Base-by-base conservation (phyloP, 2,329 filamentous ascomycete species). In the Pestalotiopsis sp. region DNA sequence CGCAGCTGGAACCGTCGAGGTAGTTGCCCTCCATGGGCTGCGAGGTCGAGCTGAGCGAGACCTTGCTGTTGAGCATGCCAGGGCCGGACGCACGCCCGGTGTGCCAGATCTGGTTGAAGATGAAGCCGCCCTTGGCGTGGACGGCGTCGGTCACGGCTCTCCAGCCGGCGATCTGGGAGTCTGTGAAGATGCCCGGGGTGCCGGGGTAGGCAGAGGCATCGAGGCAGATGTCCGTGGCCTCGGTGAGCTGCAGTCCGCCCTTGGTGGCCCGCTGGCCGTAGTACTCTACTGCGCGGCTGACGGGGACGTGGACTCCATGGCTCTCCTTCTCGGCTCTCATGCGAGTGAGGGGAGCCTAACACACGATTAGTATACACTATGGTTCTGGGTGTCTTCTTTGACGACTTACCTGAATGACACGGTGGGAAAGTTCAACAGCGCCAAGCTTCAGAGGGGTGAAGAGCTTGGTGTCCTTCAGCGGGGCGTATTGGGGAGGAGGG, bases 21-120 rank as follows among this genome's bases (percentile, higher is more conserved):
- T 79, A 76, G 27, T 75, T 73, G 4, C 74, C 76, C 41, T 74
- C 76, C 41, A 81, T 80, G 72, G 60, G 74, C 75, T 23, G 74
- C 49, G 61, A 77, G 11, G 70, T 71, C 11, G 73, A 73, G 11
- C 70, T 73, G 23, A 78, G 67, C 72, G 78, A 66, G 70, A 72
- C 39, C 36, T 73, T 70, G 1, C 72, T 72, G 12, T 57, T 70
- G 4, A 64, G 69, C 45, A 73, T 71, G 4, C 64, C 64, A 2
- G 72, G 67, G 2, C 82, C 77, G 1, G 86, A 85, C 12, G 83
- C 82, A 4, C 89, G 83, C 20, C 89, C 88, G 0, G 88, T 79
- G 2, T 84, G 84, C 87, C 87, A 90, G 1, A 91, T 80, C 76
- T 91, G 89, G 31, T 83, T 76, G 79, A 84, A 90, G 71, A 90